Evolutionary conservation across 2,329 filamentous ascomycete genomes (phyloP).

Genomic region (Xylaria polymorpha): DNA sequence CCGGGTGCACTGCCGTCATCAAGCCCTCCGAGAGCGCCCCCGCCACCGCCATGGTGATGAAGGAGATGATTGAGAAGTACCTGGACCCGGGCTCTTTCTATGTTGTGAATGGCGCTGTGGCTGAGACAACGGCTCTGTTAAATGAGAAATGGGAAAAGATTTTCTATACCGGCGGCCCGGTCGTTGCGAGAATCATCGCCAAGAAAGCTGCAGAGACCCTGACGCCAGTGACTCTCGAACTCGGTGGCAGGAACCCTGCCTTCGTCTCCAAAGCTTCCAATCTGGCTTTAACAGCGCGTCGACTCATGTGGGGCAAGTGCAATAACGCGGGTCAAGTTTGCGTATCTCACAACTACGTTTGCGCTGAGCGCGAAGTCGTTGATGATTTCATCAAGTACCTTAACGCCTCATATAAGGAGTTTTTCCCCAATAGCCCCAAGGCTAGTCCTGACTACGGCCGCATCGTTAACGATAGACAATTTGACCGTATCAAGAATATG

Average conservation of each 20-base stretch:
- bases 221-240: conserved; percentile 88
- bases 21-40: conserved; percentile 91
- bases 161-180: conserved; percentile 87
- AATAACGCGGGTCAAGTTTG: conserved; percentile 92
- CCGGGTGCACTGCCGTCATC: conserved; percentile 87
- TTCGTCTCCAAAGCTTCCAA: conserved; percentile 89
- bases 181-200: conserved; percentile 86
- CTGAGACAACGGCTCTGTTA: conserved; percentile 83
- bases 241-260: conserved; percentile 91
- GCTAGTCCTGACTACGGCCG: conserved; percentile 81
- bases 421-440: conserved; percentile 85
- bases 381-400: conserved; percentile 79
- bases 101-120: conserved; percentile 82
- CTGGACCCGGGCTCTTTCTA: conserved; percentile 83
- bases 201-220: conserved; percentile 90
- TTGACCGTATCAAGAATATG: conserved; percentile 87
- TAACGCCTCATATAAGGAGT: conserved; percentile 75
- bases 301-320: conserved; percentile 89
- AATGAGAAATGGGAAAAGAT: conserved; percentile 98
- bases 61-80: conserved; percentile 78
- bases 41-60: conserved; percentile 79
- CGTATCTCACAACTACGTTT: conserved; percentile 90
- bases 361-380: conserved; percentile 81
- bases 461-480: conserved; percentile 84
- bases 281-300: conserved; percentile 80